Conservation (phyloP, 495 filamentous ascomycete genomes). For the Daldinia grandis region DNA sequence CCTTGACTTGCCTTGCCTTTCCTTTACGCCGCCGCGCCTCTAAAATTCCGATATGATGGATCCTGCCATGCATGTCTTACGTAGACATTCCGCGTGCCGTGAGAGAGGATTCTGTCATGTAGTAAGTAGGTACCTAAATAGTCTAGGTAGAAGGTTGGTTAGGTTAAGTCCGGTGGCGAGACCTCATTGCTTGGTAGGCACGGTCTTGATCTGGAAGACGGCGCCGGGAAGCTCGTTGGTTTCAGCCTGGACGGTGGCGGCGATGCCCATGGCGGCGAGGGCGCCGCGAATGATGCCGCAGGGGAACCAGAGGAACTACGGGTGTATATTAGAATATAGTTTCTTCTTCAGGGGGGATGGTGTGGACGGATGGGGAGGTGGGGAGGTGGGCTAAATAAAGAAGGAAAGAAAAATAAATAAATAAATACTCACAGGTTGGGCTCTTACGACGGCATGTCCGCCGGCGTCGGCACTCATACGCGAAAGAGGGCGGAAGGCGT, state of each 20-base stretch:
- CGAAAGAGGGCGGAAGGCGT: constrained; percentile 85
- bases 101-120: neutral
- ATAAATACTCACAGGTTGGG: constrained; percentile 79
- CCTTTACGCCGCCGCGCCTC: constrained; percentile 19
- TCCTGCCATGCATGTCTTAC: neutral
- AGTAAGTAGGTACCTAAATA: neutral
- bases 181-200: constrained; percentile 61
- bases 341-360: neutral
- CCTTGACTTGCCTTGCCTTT: neutral
- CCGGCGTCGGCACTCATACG: constrained; percentile 84
- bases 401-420: too few relatives aligned
- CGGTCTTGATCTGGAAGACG: constrained; percentile 95
- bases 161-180: neutral
- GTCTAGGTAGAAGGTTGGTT: neutral
- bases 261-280: constrained; percentile 87
- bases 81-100: too few relatives aligned
- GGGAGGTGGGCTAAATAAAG: too few relatives aligned
- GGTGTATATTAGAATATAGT: constrained; percentile 9
- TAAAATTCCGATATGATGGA: neutral
- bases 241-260: constrained; percentile 88
- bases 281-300: constrained; percentile 91
- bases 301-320: constrained; percentile 91
- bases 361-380: neutral
- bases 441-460: constrained; percentile 73
- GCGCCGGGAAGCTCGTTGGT: constrained; percentile 84